Conservation (phyloP, 192 early-diverging fungal species). For the Chytriomyces sp. region DNA sequence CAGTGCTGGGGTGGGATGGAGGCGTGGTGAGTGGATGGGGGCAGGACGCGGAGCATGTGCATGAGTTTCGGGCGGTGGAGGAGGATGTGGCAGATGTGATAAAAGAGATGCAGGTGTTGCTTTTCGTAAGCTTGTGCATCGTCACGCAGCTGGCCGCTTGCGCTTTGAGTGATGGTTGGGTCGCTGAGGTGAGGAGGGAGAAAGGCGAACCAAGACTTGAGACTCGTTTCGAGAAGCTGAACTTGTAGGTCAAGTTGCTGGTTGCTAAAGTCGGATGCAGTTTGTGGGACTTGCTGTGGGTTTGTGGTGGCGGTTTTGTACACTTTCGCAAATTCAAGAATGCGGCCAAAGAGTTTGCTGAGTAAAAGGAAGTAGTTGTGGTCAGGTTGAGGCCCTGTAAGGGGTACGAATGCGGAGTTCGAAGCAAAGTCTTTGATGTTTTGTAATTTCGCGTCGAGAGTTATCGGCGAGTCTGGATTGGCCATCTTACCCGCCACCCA, state of each 20-base stretch:
- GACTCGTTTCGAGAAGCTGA: conserved; percentile 37
- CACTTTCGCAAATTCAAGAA: conserved; percentile 41
- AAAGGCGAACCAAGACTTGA: conserved; percentile 40
- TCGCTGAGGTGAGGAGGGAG: conserved; percentile 23
- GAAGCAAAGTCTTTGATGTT: conserved; percentile 41
- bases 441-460: not conserved
- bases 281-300: not conserved
- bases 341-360: conserved; percentile 48
- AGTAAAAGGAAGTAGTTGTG: conserved; percentile 43
- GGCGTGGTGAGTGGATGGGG: not conserved
- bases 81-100: conserved; percentile 43
- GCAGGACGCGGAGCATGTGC: conserved; percentile 18
- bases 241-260: conserved; percentile 37
- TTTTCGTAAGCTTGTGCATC: conserved; percentile 4
- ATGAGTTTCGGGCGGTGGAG: conserved; percentile 49
- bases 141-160: not conserved
- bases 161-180: not conserved
- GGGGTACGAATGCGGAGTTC: conserved; percentile 38
- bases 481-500: not conserved
- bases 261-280: not conserved
- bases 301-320: conserved; percentile 23
- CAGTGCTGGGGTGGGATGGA: not conserved
- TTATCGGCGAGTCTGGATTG: not conserved
- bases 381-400: conserved; percentile 22
- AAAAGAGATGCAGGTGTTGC: conserved; percentile 38